A percentile compares a stretch with the other conserved stretches of the same genome.
Evolutionary conservation across 768 basidiomycete genomes (phyloP).

Genomic region (Hydnomerulius pinastri): DNA sequence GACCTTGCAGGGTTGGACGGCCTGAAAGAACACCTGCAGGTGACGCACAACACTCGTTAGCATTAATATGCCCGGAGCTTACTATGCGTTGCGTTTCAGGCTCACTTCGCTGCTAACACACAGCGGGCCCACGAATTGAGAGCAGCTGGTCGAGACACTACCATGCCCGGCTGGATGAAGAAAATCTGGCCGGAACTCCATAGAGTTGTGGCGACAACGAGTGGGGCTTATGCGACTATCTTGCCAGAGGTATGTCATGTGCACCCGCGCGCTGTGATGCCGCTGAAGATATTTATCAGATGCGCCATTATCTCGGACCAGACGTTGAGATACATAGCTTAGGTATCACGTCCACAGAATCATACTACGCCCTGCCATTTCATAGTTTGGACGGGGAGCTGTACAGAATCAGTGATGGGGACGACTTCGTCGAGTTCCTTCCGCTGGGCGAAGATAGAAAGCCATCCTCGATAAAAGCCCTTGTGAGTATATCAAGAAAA

Average conservation of each 20-base stretch:
- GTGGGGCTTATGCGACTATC: conserved; percentile 1
- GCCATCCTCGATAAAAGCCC: not conserved
- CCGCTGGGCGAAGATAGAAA: not conserved
- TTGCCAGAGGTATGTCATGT: conserved; percentile 2
- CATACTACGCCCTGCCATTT: not conserved
- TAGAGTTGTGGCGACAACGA: not conserved
- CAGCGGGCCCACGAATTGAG: conserved; percentile 3
- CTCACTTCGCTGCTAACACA: conserved; percentile 5
- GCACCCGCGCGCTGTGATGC: no score
- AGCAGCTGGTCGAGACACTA: not conserved
- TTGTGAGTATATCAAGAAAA: not conserved
- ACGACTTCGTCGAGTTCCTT: conserved; percentile 2
- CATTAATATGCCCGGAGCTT: not conserved
- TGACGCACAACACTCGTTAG: not conserved
- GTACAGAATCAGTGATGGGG: not conserved
- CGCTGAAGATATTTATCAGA: not conserved
- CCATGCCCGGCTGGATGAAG: not conserved
- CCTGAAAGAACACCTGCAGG: not conserved
- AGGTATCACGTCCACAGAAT: not conserved
- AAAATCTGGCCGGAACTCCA: conserved; percentile 7
- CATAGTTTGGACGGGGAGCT: not conserved
- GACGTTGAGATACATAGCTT: not conserved
- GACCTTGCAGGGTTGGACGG: conserved; percentile 1
- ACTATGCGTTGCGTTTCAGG: not conserved
- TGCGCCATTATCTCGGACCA: conserved; percentile 5